Conservation (phyloP, 139 green algal species). For the Pedinophyceae sp. region DNA sequence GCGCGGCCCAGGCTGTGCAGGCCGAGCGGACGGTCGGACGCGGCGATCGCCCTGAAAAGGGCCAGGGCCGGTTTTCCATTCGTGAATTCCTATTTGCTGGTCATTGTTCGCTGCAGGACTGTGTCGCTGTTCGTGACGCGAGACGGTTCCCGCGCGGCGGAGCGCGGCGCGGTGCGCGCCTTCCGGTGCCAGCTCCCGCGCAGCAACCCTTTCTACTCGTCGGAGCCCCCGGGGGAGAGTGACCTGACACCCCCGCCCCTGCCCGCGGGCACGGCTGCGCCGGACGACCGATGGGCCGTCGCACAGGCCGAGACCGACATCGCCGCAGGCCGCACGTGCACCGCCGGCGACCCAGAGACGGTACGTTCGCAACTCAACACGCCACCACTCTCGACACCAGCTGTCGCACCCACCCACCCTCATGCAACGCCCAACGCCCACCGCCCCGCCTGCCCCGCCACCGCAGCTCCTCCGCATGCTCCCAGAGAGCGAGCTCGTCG, state of each 20-base stretch:
- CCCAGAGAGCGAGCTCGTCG: conserved; percentile 48
- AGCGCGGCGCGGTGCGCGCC: conserved; percentile 36
- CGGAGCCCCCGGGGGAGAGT: conserved; percentile 23
- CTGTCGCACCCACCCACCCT: no score
- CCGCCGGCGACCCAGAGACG: no score
- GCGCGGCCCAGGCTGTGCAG: no score
- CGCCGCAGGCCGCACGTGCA: no score
- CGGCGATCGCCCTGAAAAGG: no score
- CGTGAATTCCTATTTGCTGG: no score
- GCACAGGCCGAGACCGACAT: conserved; percentile 7
- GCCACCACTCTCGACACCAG: no score
- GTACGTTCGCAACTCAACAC: no score
- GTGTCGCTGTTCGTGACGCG: conserved; percentile 49
- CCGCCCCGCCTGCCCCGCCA: neutral
- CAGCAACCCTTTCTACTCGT: conserved; percentile 51
- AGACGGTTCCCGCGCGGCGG: conserved; percentile 9
- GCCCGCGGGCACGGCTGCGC: conserved; percentile 2
- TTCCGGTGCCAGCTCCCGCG: conserved; percentile 66
- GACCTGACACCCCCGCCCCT: conserved; percentile 19
- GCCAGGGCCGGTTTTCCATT: no score
- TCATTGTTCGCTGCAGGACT: no score
- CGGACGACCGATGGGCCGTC: conserved; percentile 27
- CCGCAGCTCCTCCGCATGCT: conserved; percentile 15
- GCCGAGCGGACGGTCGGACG: no score
- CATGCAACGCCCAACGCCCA: no score